Evolutionary conservation across 768 basidiomycete genomes (phyloP).

Genomic region (Boletus fagicola): DNA sequence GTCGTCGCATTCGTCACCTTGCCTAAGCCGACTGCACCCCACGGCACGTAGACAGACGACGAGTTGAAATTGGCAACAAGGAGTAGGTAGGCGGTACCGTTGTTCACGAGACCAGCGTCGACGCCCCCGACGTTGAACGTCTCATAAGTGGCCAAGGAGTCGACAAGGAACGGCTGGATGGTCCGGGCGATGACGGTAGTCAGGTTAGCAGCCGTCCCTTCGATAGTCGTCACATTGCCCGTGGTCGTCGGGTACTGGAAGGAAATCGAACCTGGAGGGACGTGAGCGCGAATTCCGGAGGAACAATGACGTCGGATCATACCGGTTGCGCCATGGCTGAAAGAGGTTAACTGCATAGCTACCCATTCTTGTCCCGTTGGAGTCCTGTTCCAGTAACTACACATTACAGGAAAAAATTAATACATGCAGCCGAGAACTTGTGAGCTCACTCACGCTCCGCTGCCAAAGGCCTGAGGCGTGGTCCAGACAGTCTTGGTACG

Average conservation of each 20-base stretch:
- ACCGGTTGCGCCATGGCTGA: conserved; percentile 30
- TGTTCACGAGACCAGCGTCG: conserved; percentile 13
- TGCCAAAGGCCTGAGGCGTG: conserved; percentile 76
- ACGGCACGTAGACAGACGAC: conserved; percentile 12
- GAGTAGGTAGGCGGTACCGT: conserved; percentile 24
- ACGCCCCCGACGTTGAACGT: conserved; percentile 11
- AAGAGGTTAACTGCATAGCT: conserved; percentile 23
- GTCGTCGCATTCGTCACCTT: conserved; percentile 14
- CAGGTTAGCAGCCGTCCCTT: conserved; percentile 14
- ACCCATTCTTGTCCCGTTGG: conserved; percentile 31
- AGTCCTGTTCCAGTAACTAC: conserved; percentile 31
- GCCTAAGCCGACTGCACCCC: conserved; percentile 17
- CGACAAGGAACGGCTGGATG: conserved; percentile 25
- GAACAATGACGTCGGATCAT: neutral
- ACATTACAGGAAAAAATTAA: neutral
- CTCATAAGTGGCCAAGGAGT: conserved; percentile 4
- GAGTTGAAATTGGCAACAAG: conserved; percentile 16
- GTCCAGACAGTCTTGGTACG: conserved; percentile 71
- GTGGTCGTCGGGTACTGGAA: conserved; percentile 28
- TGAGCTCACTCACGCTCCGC: conserved; percentile 30
- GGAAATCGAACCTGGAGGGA: conserved; percentile 26
- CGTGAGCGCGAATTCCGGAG: neutral
- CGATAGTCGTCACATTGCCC: conserved; percentile 24
- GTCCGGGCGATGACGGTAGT: neutral
- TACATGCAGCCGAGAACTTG: neutral